Base-by-base conservation (phyloP, 2,329 filamentous ascomycete genomes). In the Fusarium keratoplasticum region DNA sequence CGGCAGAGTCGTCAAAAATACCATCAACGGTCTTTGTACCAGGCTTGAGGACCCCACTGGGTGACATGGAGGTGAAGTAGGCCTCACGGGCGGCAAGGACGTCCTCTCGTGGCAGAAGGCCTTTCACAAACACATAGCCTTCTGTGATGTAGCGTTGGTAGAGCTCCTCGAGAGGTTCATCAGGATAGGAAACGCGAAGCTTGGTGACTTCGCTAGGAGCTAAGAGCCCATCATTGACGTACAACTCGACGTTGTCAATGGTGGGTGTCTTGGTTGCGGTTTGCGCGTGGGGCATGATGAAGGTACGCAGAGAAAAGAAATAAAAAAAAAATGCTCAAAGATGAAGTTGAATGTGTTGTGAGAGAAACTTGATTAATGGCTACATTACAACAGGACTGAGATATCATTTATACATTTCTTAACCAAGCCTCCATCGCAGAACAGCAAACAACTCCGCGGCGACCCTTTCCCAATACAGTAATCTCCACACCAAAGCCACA, bases 111-210 rank as follows among this genome's bases (percentile, higher is more conserved):
- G 89, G 89, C 2, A 91, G 79, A 0, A 91, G 77, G 1, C 85
- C 84, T 72, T 90, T 90, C 3, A 91, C 64, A 63, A 88, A 88
- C 31, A 91, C 78, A 71, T 90, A 90, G 25, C 88, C 88, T 54
- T 90, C 85, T 6, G 25, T 47, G 7, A 35, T 25, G 62, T 76
- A 78, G 2, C 72, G 84, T 6, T 77, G 75, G n/a, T 83, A 83
- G 2, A 89, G 81, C 47, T 88, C 86, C 40, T 86, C 82, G 10
- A 89, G 67, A 0, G 88, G 86, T 13, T 85, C 80, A 33, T 80
- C 77, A 1, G 84, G 83, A 9, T 82, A 80, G 1, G 87, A 88
- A 18, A 82, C 80, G 10, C 77, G 82, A 27, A 89, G 78, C 22
- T 80, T 78, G 0, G 80, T 81, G 3, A 86, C 82, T 67, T 87